Evolutionary conservation across 2,329 filamentous ascomycete genomes (phyloP).

Genomic region (Alternaria burnsii): DNA sequence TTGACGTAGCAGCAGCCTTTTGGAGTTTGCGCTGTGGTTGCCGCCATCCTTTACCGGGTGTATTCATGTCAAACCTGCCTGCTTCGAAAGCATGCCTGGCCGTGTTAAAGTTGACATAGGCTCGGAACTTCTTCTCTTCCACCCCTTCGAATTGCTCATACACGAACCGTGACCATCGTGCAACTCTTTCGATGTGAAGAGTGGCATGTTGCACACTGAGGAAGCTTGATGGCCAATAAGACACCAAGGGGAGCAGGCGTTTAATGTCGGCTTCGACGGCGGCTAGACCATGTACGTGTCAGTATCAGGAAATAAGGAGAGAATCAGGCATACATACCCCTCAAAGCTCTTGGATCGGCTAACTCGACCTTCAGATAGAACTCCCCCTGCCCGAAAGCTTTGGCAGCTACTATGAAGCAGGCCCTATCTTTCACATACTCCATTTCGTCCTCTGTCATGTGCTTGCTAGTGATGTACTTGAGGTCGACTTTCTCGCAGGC

Average conservation of each 20-base stretch:
- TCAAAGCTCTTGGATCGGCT: conserved; percentile 1
- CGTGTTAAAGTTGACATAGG: conserved; percentile 4
- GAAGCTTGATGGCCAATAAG: background rate
- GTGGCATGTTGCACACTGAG: background rate
- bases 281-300: background rate
- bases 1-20: background rate
- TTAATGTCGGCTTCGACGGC: background rate
- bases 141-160: conserved; percentile 9
- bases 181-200: background rate
- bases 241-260: background rate
- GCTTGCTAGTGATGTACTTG: background rate
- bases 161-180: background rate
- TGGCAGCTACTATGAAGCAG: conserved; percentile 15
- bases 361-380: conserved; percentile 17
- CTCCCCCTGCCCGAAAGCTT: conserved; percentile 14
- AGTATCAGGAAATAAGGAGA: background rate
- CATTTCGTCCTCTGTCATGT: background rate
- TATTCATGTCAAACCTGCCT: conserved; percentile 4
- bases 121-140: conserved; percentile 2
- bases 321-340: background rate
- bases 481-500: background rate
- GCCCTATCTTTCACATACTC: conserved; percentile 14
- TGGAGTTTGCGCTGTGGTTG: background rate
- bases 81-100: conserved; percentile 10
- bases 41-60: background rate